A percentile compares a stretch with the other conserved stretches of the same genome.
These are phyloP conservation scores for Aspergillus jensenii DNA, from an alignment of 2,329 filamentous ascomycete species.

Conservation along the genomic window DNA sequence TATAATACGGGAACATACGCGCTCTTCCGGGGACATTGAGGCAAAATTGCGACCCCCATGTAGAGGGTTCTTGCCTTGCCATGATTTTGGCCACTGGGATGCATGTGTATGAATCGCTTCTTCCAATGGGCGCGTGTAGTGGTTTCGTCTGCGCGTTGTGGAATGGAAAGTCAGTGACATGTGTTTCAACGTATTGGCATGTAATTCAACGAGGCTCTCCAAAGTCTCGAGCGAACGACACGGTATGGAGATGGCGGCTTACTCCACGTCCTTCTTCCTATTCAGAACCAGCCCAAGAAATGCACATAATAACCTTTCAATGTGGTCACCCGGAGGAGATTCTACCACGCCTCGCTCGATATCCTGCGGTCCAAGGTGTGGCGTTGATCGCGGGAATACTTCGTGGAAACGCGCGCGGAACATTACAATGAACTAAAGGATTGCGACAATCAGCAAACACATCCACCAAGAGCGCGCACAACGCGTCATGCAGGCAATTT, in stretches of 20 bases:
- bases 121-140: constrained; percentile 90
- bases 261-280: constrained; percentile 99
- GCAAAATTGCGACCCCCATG: constrained; percentile 78
- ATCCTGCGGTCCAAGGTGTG: constrained; percentile 92
- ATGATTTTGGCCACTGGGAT: constrained; percentile 81
- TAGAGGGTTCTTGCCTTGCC: constrained; percentile 81
- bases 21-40: constrained; percentile 75
- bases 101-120: constrained; percentile 85
- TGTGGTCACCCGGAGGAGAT: constrained; percentile 74
- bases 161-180: constrained; percentile 30
- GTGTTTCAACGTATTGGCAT: background rate
- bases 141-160: constrained; percentile 66
- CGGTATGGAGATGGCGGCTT: constrained; percentile 44
- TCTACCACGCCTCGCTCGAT: constrained; percentile 84
- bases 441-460: constrained; percentile 37
- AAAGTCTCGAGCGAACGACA: constrained; percentile 3
- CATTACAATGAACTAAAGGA: constrained; percentile 87
- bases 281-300: constrained; percentile 86
- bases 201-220: background rate
- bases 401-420: constrained; percentile 93
- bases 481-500: constrained; percentile 23
- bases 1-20: constrained; percentile 57
- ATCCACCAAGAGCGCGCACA: constrained; percentile 24
- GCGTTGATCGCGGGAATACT: constrained; percentile 79
- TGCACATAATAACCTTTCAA: constrained; percentile 86